Evolutionary conservation across 2,329 filamentous ascomycete species (phyloP), one percentile per base, ranked within the genome.

Genomic region (Hirsutella minnesotensis): DNA sequence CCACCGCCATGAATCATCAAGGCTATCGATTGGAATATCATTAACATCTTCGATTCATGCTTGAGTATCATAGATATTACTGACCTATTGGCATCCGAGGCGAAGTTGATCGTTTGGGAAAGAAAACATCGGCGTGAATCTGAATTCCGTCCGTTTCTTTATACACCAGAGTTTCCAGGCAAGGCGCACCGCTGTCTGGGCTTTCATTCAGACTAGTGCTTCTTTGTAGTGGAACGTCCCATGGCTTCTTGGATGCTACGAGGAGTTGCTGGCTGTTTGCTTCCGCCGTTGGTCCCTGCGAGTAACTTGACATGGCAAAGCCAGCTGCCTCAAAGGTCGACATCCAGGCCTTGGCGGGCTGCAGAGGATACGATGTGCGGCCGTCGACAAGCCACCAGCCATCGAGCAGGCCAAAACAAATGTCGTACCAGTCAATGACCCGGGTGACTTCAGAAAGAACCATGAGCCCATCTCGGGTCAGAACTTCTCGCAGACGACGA

Each of bases 1-100:
- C 66, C 60, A 16, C 66, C 68, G 3, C 66, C 67, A 42, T 70
- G 67, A 15, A 69, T 62, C 62, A 70, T 66, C 1, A 70, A 46
- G 13, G 62, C 65, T 65, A 30, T 16, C n/a, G n/a, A n/a, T n/a
- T n/a, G n/a, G n/a, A 33, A 13, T 5, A 8, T 5, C 12, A 33
- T 13, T 33, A 5, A 15, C 8, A 5, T 9, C 31, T 5, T 33
- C n/a, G 8, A n/a, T 16, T 33, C n/a, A 33, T 33, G 5, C 5
- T 8, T 15, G 31, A 9, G 31, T 9, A n/a, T 16, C 8, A 29
- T 8, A 13, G 27, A n/a, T 15, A 5, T 13, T 13, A 16, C 31
- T 5, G 7, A 33, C 31, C 31, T 5, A 33, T n/a, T 5, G 31
- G 31, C n/a, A 13, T 33, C n/a, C 7, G 31, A 13, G 31, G 15